Evolutionary conservation across 331 rosid genomes (phyloP).

Genomic region (Quercus phellos): DNA sequence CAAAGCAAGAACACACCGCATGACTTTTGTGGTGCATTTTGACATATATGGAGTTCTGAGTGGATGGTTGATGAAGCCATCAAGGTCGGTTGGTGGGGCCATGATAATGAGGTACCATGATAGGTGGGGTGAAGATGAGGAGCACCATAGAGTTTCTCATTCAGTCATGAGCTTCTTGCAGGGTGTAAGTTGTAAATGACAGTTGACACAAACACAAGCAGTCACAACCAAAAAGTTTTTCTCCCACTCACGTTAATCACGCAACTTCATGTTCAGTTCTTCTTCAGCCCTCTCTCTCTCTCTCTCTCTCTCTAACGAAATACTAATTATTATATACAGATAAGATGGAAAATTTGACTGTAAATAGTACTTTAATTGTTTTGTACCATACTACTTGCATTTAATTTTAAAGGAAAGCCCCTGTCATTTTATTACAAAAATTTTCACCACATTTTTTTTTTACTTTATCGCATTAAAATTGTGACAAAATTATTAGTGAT

Average conservation of each 20-base stretch:
- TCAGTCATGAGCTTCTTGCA: slow-evolving; percentile 65
- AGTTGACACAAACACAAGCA: slow-evolving; percentile 32
- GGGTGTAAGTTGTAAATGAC: slow-evolving; percentile 38
- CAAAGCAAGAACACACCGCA: neutral
- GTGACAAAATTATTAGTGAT: too few relatives aligned
- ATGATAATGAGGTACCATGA: slow-evolving; percentile 11
- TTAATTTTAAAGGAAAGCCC: neutral
- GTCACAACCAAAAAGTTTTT: slow-evolving; percentile 16
- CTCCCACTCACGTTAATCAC: slow-evolving; percentile 60
- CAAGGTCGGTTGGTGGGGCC: slow-evolving; percentile 19
- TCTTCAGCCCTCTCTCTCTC: slow-evolving; percentile 1
- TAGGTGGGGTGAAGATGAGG: slow-evolving; percentile 21
- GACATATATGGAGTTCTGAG: neutral
- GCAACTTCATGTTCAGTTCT: slow-evolving; percentile 40
- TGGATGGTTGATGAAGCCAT: neutral
- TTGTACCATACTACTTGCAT: neutral
- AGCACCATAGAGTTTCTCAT: slow-evolving; percentile 8
- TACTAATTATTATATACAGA: neutral
- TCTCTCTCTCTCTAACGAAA: slow-evolving; percentile 3
- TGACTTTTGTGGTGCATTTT: neutral
- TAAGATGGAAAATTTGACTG: neutral
- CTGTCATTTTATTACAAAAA: neutral
- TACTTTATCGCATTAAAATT: too few relatives aligned
- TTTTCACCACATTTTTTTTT: too few relatives aligned
- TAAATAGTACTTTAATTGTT: neutral